phyloP scores from a whole-genome alignment of 2,329 filamentous ascomycete genomes.

The Chrysoporthe puriensis region DNA sequence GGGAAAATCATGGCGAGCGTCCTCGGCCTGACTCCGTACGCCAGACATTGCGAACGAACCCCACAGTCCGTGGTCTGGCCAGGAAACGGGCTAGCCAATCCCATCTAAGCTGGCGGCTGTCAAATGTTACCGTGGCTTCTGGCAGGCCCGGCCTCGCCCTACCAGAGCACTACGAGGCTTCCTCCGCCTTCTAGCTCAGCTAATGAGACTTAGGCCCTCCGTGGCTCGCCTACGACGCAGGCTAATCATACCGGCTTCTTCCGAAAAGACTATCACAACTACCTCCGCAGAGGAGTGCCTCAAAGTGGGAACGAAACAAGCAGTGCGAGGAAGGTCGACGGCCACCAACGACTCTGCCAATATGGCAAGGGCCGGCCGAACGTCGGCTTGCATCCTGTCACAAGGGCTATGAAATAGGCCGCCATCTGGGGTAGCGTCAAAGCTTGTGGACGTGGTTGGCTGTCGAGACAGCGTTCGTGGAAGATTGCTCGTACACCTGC shows the following conservation, averaged over 20 bases:
- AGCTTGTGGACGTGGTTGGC: neutral
- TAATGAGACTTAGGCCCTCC: neutral
- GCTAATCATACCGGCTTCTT: neutral
- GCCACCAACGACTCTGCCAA: neutral
- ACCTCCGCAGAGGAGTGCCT: neutral
- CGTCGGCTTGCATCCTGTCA: slow-evolving; percentile 10
- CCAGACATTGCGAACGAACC: slow-evolving; percentile 14
- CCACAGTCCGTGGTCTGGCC: slow-evolving; percentile 23
- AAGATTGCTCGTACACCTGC: neutral
- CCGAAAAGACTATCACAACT: neutral
- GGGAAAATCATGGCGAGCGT: neutral
- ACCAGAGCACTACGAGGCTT: slow-evolving; percentile 9
- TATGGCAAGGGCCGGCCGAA: neutral
- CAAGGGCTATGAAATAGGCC: slow-evolving; percentile 4
- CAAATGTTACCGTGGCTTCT: slow-evolving; percentile 23
- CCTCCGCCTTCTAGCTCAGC: slow-evolving; percentile 7
- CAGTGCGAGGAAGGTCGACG: neutral
- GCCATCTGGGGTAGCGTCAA: neutral
- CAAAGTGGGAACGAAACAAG: neutral
- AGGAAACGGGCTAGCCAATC: slow-evolving; percentile 19
- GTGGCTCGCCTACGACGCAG: neutral
- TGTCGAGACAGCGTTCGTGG: slow-evolving; percentile 2
- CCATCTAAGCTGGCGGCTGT: slow-evolving; percentile 23
- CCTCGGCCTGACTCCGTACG: neutral
- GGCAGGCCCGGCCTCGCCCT: slow-evolving; percentile 14